phyloP scores from a whole-genome alignment of 352 stramenopile genomes.

The Phytopythium cucurbitacearum region DNA sequence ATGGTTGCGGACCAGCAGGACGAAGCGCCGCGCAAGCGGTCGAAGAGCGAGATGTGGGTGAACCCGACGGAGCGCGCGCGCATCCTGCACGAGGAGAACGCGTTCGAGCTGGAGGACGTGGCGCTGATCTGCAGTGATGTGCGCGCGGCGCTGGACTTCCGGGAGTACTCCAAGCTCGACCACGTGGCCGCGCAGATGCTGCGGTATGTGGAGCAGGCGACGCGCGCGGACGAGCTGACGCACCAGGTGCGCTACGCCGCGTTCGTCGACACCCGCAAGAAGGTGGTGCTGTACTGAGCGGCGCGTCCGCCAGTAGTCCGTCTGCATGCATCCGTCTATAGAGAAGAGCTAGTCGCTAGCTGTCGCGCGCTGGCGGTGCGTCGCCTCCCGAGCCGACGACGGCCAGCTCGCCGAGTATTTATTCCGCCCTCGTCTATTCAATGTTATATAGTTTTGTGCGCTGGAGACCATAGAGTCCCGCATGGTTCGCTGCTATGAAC shows the following conservation, averaged over 20 bases:
- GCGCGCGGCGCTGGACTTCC: slow-evolving; percentile 32
- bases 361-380: too few relatives aligned
- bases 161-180: slow-evolving; percentile 28
- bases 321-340: too few relatives aligned
- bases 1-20: slow-evolving; percentile 16
- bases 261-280: slow-evolving; percentile 14
- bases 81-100: slow-evolving; percentile 28
- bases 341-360: too few relatives aligned
- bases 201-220: not conserved
- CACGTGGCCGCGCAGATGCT: slow-evolving; percentile 13
- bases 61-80: slow-evolving; percentile 41
- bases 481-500: too few relatives aligned
- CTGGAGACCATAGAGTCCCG: too few relatives aligned
- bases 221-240: slow-evolving; percentile 4
- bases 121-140: slow-evolving; percentile 42
- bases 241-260: slow-evolving; percentile 2
- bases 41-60: slow-evolving; percentile 37
- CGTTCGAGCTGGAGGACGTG: slow-evolving; percentile 35
- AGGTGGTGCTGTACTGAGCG: slow-evolving; percentile 21
- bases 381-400: too few relatives aligned
- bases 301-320: too few relatives aligned
- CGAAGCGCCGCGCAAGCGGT: slow-evolving; percentile 10
- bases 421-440: too few relatives aligned
- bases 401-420: too few relatives aligned
- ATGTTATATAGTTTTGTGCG: too few relatives aligned